Evolutionary conservation across 2,329 filamentous ascomycete genomes (phyloP).

Genomic region (Nakataea oryzae): DNA sequence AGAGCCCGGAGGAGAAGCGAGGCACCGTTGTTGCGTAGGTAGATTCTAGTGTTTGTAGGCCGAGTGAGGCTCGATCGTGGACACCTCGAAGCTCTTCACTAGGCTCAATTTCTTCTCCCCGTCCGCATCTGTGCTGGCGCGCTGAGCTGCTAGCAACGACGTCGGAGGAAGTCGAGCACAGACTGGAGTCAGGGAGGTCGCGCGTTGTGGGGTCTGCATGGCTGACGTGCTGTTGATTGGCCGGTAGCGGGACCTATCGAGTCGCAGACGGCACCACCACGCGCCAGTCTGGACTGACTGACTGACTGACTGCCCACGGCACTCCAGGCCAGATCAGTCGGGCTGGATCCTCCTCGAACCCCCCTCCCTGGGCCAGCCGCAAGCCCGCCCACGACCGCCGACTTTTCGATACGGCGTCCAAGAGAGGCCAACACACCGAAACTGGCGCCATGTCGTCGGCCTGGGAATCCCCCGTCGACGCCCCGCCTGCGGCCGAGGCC

Average conservation of each 20-base stretch:
- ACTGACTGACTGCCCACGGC: too few relatives aligned
- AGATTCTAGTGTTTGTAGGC: neutral
- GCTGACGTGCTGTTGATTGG: neutral
- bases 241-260: neutral
- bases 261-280: neutral
- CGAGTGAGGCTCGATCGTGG: too few relatives aligned
- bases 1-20: neutral
- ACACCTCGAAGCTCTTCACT: too few relatives aligned
- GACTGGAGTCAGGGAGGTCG: neutral
- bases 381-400: neutral
- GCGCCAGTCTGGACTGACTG: neutral
- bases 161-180: too few relatives aligned
- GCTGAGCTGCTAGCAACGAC: neutral
- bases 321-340: neutral
- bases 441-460: constrained; percentile 1
- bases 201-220: neutral
- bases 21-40: neutral
- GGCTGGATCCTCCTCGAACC: too few relatives aligned
- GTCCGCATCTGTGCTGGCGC: neutral
- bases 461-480: neutral
- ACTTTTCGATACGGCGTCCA: neutral
- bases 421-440: neutral
- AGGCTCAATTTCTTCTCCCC: too few relatives aligned
- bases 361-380: too few relatives aligned
- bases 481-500: neutral